Evolutionary conservation across 495 filamentous ascomycete species (phyloP), one percentile per base, ranked within the genome.

Genomic region (Sordaria brevicollis): DNA sequence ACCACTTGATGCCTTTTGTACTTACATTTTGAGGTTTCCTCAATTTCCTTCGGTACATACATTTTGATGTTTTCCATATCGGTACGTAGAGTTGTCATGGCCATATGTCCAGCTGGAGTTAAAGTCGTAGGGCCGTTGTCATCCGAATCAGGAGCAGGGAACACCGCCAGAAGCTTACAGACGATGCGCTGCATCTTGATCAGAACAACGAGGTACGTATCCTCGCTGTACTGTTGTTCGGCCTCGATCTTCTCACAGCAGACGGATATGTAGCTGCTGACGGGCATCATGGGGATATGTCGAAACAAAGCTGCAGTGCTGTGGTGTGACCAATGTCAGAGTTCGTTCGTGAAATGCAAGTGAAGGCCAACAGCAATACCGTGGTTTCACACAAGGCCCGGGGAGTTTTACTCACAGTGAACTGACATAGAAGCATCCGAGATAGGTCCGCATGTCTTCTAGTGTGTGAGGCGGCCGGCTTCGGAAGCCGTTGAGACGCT

Each of bases 381-480:
- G 25, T 1, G 49, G 5, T 62, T 15, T 33, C 21, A 37, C 25
- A 33, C 17, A 35, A 68, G 5, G 13, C 25, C n/a, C 13, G 68
- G 6, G 1, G 15, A 11, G 17, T 5, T 5, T 43, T 54, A 66
- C 70, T 66, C 37, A 77, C 74, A 69, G 33, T 4, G 76, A 76
- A 17, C 70, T 62, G 29, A 72, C 13, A 33, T 73, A 73, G 19
- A 68, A 77, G 66, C 66, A 71, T 4, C 74, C 76, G 19, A 77
- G 68, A 25, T 74, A 65, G 17, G 74, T 66, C 21, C 76, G 71
- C 67, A 73, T 74, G 29, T 78, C 75, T 11, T 77, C 70, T 0
- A 71, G 65, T 19, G 70, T 71, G 41, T 71, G 70, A 15, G 70
- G 54, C 2, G 41, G 9, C 39, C 65, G 70, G 25, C 36, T 25